Evolutionary conservation across 257 asterid genomes (phyloP).

Genomic region (Penstemon barbatus): DNA sequence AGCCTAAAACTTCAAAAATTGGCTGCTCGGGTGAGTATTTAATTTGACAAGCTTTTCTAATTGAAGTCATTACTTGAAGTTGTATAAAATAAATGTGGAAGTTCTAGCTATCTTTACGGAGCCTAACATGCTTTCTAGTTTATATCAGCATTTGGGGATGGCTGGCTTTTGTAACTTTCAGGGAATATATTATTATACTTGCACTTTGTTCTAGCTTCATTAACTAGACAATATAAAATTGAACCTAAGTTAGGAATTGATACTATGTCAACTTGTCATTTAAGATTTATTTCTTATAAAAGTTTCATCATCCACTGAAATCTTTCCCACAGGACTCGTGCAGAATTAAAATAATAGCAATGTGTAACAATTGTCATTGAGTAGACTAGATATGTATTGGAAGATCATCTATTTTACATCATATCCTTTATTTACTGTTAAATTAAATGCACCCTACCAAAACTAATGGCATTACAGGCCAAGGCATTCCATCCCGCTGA

Average conservation of each 20-base stretch:
- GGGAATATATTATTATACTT: background rate
- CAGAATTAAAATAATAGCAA: background rate
- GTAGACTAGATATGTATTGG: background rate
- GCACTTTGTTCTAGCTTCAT: background rate
- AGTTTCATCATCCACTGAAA: conserved; percentile 15
- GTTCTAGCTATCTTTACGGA: conserved; percentile 5
- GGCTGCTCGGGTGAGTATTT: conserved; percentile 81
- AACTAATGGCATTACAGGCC: conserved; percentile 51
- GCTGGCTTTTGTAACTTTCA: background rate
- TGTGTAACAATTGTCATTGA: background rate
- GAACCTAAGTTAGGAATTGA: background rate
- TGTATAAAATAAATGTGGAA: background rate
- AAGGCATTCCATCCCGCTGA: conserved; percentile 74
- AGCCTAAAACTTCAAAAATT: conserved; percentile 68
- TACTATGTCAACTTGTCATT: background rate
- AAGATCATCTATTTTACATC: background rate
- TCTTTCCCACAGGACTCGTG: background rate
- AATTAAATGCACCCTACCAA: too few species aligned
- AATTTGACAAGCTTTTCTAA: background rate
- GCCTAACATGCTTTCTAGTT: background rate
- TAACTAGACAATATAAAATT: background rate
- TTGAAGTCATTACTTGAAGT: background rate
- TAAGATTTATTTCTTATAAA: background rate
- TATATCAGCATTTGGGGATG: background rate
- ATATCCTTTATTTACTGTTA: too few species aligned